Conservation (phyloP, 163 green algal genomes). For the Scenedesmus sp. region DNA sequence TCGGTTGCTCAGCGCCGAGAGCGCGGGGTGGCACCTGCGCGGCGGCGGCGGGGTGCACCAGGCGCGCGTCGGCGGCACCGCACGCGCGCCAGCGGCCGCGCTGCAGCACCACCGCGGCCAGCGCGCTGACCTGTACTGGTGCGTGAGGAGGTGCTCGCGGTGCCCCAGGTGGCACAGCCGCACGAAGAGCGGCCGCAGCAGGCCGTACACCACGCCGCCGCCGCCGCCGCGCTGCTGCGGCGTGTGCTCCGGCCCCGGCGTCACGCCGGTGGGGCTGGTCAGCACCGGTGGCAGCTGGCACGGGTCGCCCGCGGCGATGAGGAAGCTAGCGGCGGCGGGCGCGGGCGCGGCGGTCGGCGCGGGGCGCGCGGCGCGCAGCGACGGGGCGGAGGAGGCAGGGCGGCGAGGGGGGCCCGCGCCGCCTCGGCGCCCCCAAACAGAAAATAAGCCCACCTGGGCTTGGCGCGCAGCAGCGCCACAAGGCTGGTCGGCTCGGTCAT, state of each 20-base stretch:
- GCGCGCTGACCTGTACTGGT: constrained; percentile 88
- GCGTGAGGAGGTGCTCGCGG: constrained; percentile 70
- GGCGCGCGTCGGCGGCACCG: neutral
- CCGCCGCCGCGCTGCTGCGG: neutral
- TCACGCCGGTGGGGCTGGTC: constrained; percentile 58
- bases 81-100: too few relatives aligned
- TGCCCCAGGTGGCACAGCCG: constrained; percentile 76
- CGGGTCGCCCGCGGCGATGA: constrained; percentile 91
- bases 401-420: too few relatives aligned
- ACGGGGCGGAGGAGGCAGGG: too few relatives aligned
- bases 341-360: too few relatives aligned
- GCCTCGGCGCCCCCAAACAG: constrained; percentile 9
- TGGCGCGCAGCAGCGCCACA: constrained; percentile 62
- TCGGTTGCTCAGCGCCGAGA: constrained; percentile 76
- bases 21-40: constrained; percentile 80
- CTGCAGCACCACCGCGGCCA: too few relatives aligned
- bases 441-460: neutral
- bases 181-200: constrained; percentile 84
- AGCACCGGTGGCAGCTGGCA: constrained; percentile 92
- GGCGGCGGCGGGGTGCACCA: too few relatives aligned
- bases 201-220: constrained; percentile 40
- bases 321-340: too few relatives aligned
- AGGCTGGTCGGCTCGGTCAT: constrained; percentile 91
- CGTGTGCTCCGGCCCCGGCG: too few relatives aligned
- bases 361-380: too few relatives aligned